Percentiles rank a stretch among this genome's conserved stretches.
Conservation (phyloP, 2,329 filamentous ascomycete genomes). For the Ceratocystis variospora region DNA sequence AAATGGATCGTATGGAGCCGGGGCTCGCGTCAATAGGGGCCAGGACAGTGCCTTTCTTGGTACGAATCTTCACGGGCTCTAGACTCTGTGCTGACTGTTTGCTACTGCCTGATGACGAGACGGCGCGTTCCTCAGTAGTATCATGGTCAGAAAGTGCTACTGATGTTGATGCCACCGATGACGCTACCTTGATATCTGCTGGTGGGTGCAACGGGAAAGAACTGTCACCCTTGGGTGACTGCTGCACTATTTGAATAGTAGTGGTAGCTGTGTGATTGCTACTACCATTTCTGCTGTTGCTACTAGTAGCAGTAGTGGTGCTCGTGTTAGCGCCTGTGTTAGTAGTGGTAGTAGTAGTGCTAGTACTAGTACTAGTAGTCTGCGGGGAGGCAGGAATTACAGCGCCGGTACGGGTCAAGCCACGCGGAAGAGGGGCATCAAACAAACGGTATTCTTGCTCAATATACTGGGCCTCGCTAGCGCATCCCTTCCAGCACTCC, state of each 20-base stretch:
- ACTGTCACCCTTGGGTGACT: conserved; percentile 15
- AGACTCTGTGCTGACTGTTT: conserved; percentile 30
- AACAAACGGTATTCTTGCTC: conserved; percentile 52
- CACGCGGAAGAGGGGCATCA: conserved; percentile 41
- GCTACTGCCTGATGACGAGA: conserved; percentile 53
- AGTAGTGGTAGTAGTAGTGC: conserved; percentile 23
- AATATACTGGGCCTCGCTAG: conserved; percentile 69
- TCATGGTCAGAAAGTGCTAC: conserved; percentile 9
- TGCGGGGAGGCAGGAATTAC: conserved; percentile 16
- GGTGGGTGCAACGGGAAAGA: conserved; percentile 11
- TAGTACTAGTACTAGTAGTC: conserved; percentile 26
- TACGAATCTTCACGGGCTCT: conserved; percentile 25
- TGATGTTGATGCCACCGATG: conserved; percentile 5
- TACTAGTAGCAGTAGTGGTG: conserved; percentile 18
- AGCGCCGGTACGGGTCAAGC: conserved; percentile 27
- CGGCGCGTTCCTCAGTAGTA: conserved; percentile 16
- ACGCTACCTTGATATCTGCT: conserved; percentile 9
- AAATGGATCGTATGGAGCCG: conserved; percentile 18
- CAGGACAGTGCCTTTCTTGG: conserved; percentile 16
- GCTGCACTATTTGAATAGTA: conserved; percentile 12
- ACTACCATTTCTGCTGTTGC: background rate
- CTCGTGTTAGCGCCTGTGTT: conserved; percentile 23
- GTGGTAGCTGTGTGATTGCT: conserved; percentile 12
- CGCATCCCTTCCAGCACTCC: conserved; percentile 93
- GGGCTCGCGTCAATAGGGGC: conserved; percentile 18